Conservation (phyloP, 768 basidiomycete genomes). For the Termitomyces heimii region DNA sequence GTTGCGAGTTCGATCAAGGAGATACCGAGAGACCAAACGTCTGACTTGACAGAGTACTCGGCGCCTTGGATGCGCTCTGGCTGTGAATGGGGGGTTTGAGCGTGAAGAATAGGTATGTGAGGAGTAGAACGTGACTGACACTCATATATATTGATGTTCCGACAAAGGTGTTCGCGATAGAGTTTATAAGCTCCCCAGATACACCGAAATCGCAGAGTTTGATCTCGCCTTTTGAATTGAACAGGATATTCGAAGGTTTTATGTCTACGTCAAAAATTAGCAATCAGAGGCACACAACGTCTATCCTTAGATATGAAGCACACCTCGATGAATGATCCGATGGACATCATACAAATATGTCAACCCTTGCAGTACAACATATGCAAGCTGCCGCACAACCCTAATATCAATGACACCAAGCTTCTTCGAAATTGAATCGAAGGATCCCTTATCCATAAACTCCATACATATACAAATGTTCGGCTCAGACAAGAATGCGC, state of each 20-base stretch:
- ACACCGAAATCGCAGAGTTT: slow-evolving; percentile 99
- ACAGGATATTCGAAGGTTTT: slow-evolving; percentile 97
- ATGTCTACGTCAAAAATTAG: slow-evolving; percentile 57
- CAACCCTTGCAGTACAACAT: slow-evolving; percentile 90
- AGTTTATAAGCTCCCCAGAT: slow-evolving; percentile 97
- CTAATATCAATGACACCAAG: slow-evolving; percentile 89
- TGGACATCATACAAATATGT: slow-evolving; percentile 97
- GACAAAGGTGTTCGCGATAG: slow-evolving; percentile 97
- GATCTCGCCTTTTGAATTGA: slow-evolving; percentile 91
- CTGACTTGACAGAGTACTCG: slow-evolving; percentile 97
- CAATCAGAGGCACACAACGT: background rate
- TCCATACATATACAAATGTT: slow-evolving; percentile 99
- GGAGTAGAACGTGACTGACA: slow-evolving; percentile 42
- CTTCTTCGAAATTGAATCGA: slow-evolving; percentile 93
- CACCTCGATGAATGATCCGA: slow-evolving; percentile 97
- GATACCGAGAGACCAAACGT: slow-evolving; percentile 98
- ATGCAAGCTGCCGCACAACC: slow-evolving; percentile 90
- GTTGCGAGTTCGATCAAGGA: slow-evolving; percentile 94
- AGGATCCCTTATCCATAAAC: slow-evolving; percentile 87
- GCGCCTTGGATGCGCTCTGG: slow-evolving; percentile 99
- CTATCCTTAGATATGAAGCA: slow-evolving; percentile 19
- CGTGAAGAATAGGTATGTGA: background rate
- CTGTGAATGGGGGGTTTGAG: slow-evolving; percentile 32
- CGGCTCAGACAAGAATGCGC: slow-evolving; percentile 93
- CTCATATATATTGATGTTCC: slow-evolving; percentile 99